phyloP scores from a whole-genome alignment of 768 basidiomycete genomes.

The Austroboletus eburneus region DNA sequence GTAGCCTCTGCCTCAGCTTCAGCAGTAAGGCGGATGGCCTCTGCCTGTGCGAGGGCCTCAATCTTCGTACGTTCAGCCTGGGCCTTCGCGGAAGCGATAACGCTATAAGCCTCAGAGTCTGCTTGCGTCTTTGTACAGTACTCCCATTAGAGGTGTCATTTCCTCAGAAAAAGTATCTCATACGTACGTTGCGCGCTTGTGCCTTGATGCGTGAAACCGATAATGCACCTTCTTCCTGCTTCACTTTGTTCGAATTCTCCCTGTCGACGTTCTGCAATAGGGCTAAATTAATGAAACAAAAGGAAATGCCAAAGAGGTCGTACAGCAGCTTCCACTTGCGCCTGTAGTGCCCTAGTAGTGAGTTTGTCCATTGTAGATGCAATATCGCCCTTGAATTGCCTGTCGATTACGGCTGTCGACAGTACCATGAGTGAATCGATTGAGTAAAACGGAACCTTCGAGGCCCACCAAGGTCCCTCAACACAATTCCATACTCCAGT shows the following conservation, averaged over 20 bases:
- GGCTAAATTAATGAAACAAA: neutral
- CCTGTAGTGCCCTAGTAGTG: constrained; percentile 78
- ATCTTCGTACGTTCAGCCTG: constrained; percentile 63
- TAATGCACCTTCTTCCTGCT: constrained; percentile 77
- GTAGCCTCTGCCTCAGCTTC: constrained; percentile 72
- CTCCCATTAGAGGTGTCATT: constrained; percentile 6
- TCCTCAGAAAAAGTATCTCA: neutral
- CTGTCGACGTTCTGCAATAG: constrained; percentile 67
- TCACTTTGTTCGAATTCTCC: constrained; percentile 85
- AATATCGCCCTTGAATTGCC: constrained; percentile 88
- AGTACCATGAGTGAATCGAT: constrained; percentile 2
- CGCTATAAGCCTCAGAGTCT: constrained; percentile 70
- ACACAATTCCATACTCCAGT: constrained; percentile 75
- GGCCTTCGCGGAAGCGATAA: constrained; percentile 72
- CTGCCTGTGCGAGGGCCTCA: constrained; percentile 72
- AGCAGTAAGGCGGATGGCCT: constrained; percentile 71
- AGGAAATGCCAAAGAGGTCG: constrained; percentile 21
- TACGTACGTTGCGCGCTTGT: constrained; percentile 47
- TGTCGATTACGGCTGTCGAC: constrained; percentile 69
- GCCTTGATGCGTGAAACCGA: constrained; percentile 76
- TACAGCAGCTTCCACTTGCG: constrained; percentile 84
- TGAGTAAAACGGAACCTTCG: neutral
- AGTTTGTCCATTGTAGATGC: constrained; percentile 82
- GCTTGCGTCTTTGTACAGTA: constrained; percentile 49
- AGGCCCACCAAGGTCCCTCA: constrained; percentile 69